Base-by-base conservation (phyloP, 2,329 filamentous ascomycete genomes). In the Colletotrichum chrysophilum region DNA sequence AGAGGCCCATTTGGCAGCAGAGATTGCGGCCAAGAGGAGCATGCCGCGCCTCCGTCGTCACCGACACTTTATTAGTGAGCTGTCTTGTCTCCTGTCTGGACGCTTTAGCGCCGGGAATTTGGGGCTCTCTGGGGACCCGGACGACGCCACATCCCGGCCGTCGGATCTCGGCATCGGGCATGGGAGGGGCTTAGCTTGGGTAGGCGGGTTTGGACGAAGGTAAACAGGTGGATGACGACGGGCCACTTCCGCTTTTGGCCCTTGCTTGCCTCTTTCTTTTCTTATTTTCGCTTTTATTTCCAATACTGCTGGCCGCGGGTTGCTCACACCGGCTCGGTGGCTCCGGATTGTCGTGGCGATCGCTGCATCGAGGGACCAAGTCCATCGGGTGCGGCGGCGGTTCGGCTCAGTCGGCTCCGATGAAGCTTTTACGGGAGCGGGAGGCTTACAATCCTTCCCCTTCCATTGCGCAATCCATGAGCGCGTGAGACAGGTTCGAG, bases 111-210 rank as follows among this genome's bases (percentile, higher is more conserved):
- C 38, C 62, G 69, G 69, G 73, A 65, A 18, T 58, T 58, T 75
- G 61, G 7, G 5, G 43, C 26, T 30, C 16, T 28, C 48, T 71
- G 43, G 36, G 60, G 34, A 58, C 48, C 70, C 70, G 74, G 74
- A 74, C 73, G 66, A 69, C 74, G 70, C 74, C 70, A 75, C 74
- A 75, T 74, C 70, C 70, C 64, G 74, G 70, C 65, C 58, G 65
- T 75, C 70, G 74, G 74, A 69, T 69, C 70, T 73, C 74, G 64
- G 74, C 74, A 69, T 34, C 64, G 34, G 62, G 26, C n/a, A 52
- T 66, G 56, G 58, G 67, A 58, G 18, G 18, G 55, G 38, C 48
- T 30, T n/a, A 52, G 43, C 43, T 52, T 21, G n/a, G 9, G 55
- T 38, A 21, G 60, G 60, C 43, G 43, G 34, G 48, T 75, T 71